Evolutionary conservation across 192 early-diverging fungal genomes (phyloP).

Genomic region (Podila epigama): DNA sequence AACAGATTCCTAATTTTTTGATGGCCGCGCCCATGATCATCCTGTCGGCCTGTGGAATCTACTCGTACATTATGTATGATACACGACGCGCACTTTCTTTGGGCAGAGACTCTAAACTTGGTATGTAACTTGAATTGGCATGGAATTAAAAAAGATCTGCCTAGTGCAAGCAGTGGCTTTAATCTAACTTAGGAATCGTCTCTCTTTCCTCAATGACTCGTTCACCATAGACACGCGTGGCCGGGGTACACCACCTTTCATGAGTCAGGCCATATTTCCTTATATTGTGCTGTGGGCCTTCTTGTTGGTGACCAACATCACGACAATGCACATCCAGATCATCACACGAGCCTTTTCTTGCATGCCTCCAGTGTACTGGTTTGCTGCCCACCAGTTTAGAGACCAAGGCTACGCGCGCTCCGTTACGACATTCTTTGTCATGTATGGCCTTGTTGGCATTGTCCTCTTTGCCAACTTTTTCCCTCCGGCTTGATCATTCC

Average conservation of each 20-base stretch:
- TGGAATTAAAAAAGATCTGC: neutral
- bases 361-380: slow-evolving; percentile 85
- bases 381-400: slow-evolving; percentile 64
- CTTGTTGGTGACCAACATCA: slow-evolving; percentile 65
- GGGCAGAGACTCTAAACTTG: slow-evolving; percentile 45
- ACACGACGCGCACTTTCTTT: slow-evolving; percentile 61
- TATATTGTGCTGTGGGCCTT: slow-evolving; percentile 76
- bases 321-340: slow-evolving; percentile 91
- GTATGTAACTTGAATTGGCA: neutral
- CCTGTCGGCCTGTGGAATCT: slow-evolving; percentile 69
- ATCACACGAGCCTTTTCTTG: slow-evolving; percentile 87
- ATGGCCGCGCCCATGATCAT: slow-evolving; percentile 81
- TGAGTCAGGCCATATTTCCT: slow-evolving; percentile 34
- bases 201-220: neutral
- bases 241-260: slow-evolving; percentile 11
- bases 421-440: slow-evolving; percentile 65
- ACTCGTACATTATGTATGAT: slow-evolving; percentile 61
- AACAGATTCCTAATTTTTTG: slow-evolving; percentile 92
- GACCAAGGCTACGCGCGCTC: slow-evolving; percentile 11
- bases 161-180: neutral
- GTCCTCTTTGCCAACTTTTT: slow-evolving; percentile 89
- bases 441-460: slow-evolving; percentile 78
- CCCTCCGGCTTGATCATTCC: slow-evolving; percentile 74
- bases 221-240: neutral
- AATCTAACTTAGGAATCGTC: neutral